Evolutionary conservation across 352 stramenopile genomes (phyloP), one percentile per base, ranked within the genome.

Genomic region (Globisporangium nagaii): DNA sequence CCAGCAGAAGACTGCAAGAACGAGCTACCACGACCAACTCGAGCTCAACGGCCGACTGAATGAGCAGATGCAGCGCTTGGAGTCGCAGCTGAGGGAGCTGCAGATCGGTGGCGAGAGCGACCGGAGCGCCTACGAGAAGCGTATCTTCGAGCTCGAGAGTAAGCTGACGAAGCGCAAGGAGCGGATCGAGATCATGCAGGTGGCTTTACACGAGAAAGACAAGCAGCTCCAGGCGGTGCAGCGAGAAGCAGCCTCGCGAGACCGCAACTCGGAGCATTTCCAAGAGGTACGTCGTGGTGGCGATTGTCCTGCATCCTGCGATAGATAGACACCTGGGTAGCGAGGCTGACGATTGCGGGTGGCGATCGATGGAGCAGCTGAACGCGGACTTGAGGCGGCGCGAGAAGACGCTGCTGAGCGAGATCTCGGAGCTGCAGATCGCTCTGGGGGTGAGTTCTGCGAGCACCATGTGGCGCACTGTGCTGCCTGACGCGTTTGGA

Each of bases 341-440:
- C 35, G 8, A 31, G 2, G 3, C 24, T 24, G 22, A 34, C 30
- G n/a, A 43, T 28, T 25, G 37, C 17, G 31, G 15, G 10, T 39
- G 11, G 40, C n/a, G n/a, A 22, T 45, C 32, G 7, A 25, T 58
- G 10, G 17, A 43, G 17, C 28, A 80, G 66, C 22, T 67, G 15
- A 73, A 71, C 35, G 75, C 85, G 28, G 69, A 84, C 24, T 53
- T 88, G 24, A 48, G 70, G 24, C 62, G 66, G n/a, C 66, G 65
- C 2, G 78, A 88, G 25, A 82, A 72, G 44, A 68, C 49, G n/a
- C 51, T 80, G 43, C 66, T 72, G 39, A 80, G 70, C 42, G 72
- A 87, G 28, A 62, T 88, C 12, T 84, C 76, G 3, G 63, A 69
- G 34, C 56, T 91, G 25, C 66, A 79, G 35, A 62, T 85, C 43